Evolutionary conservation across 441 rosid genomes (phyloP), one percentile per base, ranked within the genome.

Genomic region (Raphanus hybrid): DNA sequence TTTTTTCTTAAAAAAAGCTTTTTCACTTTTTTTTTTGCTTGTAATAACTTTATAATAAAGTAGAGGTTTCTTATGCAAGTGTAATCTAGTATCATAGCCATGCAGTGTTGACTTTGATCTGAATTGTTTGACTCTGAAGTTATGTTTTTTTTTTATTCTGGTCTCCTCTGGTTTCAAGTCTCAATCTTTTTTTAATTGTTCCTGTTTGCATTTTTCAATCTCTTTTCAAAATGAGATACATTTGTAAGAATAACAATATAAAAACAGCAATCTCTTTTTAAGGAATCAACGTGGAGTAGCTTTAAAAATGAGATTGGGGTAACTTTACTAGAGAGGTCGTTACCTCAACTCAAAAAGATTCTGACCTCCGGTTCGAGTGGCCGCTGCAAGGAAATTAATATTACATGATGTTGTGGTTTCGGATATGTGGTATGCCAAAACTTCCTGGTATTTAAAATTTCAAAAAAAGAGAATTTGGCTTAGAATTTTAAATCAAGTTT

Each of bases 61-160:
- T 8, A 8, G 52, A 45, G 2, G 14, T 45, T n/a, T n/a, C 2
- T 50, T 50, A n/a, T 50, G 55, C 1, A 54, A 54, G 23, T 6
- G 59, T 15, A 54, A 54, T 15, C 59, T 54, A 54, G 10, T 10
- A 54, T 54, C 59, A 54, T 16, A 45, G 1, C 58, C 8, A 74
- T 12, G 1, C 11, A 39, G 8, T 8, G 39, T 74, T 74, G 72
- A 69, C 78, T 79, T 74, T 37, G 60, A 34, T 78, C 69, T 12
- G 3, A 62, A 18, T n/a, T 48, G 59, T 69, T 79, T 69, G 76
- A 75, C 76, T 64, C 16, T 15, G 0, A 8, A 58, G 73, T 80
- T 60, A 41, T 58, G 4, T 18, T 54, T 0, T 11, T 54, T 0
- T 11, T 27, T 37, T 37, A n/a, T 27, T 37, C 64, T 73, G 71